Percentiles rank a stretch among this genome's conserved stretches.
phyloP scores from a whole-genome alignment of 352 stramenopile species.

The Globisporangium apiculatum region DNA sequence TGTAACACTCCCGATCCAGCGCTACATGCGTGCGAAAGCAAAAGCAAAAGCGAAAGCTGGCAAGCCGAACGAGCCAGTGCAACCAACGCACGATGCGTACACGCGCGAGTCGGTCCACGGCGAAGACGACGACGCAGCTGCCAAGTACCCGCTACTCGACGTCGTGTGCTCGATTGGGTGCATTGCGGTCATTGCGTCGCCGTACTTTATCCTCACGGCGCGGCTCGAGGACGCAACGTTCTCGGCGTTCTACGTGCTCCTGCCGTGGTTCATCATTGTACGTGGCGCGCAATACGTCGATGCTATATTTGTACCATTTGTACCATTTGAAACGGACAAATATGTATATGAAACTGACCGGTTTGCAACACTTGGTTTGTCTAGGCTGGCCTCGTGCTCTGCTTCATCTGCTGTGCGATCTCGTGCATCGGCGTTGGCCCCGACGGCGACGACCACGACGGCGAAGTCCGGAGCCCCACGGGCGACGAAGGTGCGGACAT shows the following conservation, averaged over 20 bases:
- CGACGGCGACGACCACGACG: slow-evolving; percentile 24
- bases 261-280: slow-evolving; percentile 81
- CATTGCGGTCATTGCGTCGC: slow-evolving; percentile 52
- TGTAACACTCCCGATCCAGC: slow-evolving; percentile 38
- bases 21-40: slow-evolving; percentile 37
- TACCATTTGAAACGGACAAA: background rate
- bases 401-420: slow-evolving; percentile 76
- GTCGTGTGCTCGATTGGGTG: slow-evolving; percentile 46
- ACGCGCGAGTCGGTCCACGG: slow-evolving; percentile 63
- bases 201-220: slow-evolving; percentile 74
- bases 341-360: too few species aligned
- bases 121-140: slow-evolving; percentile 25
- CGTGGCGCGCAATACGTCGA: slow-evolving; percentile 9
- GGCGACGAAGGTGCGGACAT: slow-evolving; percentile 65
- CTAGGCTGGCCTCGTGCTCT: slow-evolving; percentile 62
- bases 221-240: slow-evolving; percentile 64
- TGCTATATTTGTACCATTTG: background rate
- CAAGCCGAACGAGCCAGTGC: slow-evolving; percentile 13
- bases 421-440: slow-evolving; percentile 51
- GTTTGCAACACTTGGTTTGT: background rate
- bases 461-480: slow-evolving; percentile 35
- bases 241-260: slow-evolving; percentile 73
- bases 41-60: slow-evolving; percentile 11
- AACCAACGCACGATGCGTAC: slow-evolving; percentile 60
- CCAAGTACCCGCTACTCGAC: slow-evolving; percentile 53